Percentiles rank a stretch among this genome's conserved stretches.
phyloP scores from a whole-genome alignment of 1,284 basidiomycete species.

The Inonotus hispidus region DNA sequence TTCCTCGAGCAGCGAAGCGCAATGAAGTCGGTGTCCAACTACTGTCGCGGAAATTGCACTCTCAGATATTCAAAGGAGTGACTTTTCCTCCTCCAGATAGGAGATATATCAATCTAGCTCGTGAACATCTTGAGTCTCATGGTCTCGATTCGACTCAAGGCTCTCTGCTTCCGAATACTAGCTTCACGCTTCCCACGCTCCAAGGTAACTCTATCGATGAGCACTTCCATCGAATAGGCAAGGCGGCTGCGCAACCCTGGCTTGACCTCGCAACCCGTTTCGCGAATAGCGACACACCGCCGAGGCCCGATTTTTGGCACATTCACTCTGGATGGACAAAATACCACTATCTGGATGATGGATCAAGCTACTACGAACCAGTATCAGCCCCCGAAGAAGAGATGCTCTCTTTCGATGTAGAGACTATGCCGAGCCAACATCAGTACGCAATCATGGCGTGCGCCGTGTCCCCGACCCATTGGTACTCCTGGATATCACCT shows the following conservation, averaged over 20 bases:
- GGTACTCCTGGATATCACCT: conserved; percentile 97
- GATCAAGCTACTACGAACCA: conserved; percentile 59
- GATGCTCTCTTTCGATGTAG: conserved; percentile 88
- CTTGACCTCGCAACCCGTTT: conserved; percentile 69
- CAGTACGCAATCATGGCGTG: conserved; percentile 88
- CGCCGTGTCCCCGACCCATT: conserved; percentile 76
- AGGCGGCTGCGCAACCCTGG: conserved; percentile 75
- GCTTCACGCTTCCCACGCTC: conserved; percentile 80
- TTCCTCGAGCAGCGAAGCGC: conserved; percentile 27
- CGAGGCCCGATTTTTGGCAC: conserved; percentile 69
- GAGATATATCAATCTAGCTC: conserved; percentile 69
- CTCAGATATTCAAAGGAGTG: conserved; percentile 78
- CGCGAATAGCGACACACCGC: conserved; percentile 50
- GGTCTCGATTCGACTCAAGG: conserved; percentile 78
- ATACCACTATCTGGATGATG: conserved; percentile 64
- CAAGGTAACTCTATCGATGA: conserved; percentile 82
- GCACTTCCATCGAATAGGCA: conserved; percentile 85
- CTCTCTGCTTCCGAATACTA: conserved; percentile 72
- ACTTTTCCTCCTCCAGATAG: conserved; percentile 59
- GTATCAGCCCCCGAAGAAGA: conserved; percentile 65
- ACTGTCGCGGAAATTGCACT: conserved; percentile 73
- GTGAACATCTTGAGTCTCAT: conserved; percentile 74
- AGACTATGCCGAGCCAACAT: conserved; percentile 83
- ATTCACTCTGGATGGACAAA: conserved; percentile 87
- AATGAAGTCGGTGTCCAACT: conserved; percentile 93